phyloP scores from a whole-genome alignment of 1,284 basidiomycete species.

The Papiliotrema nemorosa region DNA sequence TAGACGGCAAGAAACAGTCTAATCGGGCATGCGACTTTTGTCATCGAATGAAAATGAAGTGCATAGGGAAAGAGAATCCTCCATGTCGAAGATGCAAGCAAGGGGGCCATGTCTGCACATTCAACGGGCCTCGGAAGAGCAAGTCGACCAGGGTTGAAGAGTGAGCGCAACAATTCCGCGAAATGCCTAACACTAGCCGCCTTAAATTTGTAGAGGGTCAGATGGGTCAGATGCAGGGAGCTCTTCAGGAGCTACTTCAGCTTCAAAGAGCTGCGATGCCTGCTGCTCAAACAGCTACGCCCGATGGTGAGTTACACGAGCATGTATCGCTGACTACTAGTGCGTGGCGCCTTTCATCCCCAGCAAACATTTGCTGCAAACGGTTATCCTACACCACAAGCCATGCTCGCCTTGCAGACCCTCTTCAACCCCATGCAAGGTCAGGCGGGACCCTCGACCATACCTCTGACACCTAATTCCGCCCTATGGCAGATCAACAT shows the following conservation, averaged over 20 bases:
- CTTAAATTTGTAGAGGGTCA: conserved; percentile 78
- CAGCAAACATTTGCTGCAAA: background rate
- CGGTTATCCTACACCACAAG: background rate
- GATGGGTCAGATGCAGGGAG: conserved; percentile 71
- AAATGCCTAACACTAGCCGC: conserved; percentile 55
- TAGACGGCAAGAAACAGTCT: background rate
- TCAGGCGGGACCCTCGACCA: background rate
- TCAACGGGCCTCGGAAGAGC: conserved; percentile 81
- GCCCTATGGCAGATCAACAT: too few species aligned
- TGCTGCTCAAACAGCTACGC: conserved; percentile 33
- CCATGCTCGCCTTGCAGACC: background rate
- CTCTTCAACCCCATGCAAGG: background rate
- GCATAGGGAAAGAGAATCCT: conserved; percentile 68
- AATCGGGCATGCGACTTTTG: conserved; percentile 26
- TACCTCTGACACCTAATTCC: too few species aligned
- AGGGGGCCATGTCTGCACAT: conserved; percentile 77
- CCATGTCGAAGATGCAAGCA: conserved; percentile 84
- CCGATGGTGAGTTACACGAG: background rate
- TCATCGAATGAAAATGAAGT: conserved; percentile 57
- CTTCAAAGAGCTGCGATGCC: conserved; percentile 55
- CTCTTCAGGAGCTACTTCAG: conserved; percentile 69
- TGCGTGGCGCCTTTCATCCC: background rate
- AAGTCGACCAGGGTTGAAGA: conserved; percentile 68
- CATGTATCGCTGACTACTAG: background rate
- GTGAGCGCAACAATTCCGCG: conserved; percentile 54